These are phyloP conservation scores for Blastosporella zonata DNA, from an alignment of 1,284 basidiomycete species.

Conservation along the genomic window DNA sequence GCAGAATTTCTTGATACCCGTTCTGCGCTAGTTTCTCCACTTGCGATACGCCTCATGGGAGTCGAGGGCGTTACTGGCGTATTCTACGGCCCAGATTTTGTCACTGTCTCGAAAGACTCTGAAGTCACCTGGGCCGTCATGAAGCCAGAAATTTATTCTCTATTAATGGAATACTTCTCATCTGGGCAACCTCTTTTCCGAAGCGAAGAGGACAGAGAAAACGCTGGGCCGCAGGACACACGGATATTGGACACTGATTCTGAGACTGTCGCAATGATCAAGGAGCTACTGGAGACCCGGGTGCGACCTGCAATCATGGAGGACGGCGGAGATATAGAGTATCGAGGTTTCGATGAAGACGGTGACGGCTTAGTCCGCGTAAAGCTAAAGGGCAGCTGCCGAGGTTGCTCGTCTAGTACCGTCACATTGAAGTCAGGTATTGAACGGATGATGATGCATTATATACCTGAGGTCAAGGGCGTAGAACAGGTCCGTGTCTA, in stretches of 20 bases:
- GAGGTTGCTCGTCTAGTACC: constrained; percentile 90
- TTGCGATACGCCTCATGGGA: constrained; percentile 91
- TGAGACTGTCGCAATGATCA: constrained; percentile 99
- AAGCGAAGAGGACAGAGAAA: constrained; percentile 71
- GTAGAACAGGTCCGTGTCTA: constrained; percentile 80
- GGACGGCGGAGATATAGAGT: constrained; percentile 90
- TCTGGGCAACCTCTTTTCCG: constrained; percentile 85
- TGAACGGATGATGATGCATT: constrained; percentile 99
- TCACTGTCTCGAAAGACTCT: constrained; percentile 92
- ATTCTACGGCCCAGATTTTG: constrained; percentile 98
- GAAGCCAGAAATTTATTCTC: constrained; percentile 98
- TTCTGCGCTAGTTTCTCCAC: constrained; percentile 80
- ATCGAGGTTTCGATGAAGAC: constrained; percentile 68
- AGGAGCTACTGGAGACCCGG: constrained; percentile 93
- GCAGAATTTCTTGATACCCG: constrained; percentile 94
- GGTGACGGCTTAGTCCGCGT: constrained; percentile 72
- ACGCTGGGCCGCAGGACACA: constrained; percentile 92
- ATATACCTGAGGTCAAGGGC: constrained; percentile 96
- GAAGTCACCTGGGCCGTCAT: constrained; percentile 86
- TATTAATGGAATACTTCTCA: constrained; percentile 97
- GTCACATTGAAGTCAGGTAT: constrained; percentile 96
- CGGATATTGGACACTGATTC: constrained; percentile 92
- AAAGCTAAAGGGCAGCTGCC: constrained; percentile 94
- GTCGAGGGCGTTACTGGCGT: constrained; percentile 87
- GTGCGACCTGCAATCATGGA: constrained; percentile 97